A percentile compares a stretch with the other conserved stretches of the same genome.
Evolutionary conservation across 352 stramenopile genomes (phyloP).

Genomic region (Phytopythium litorale): DNA sequence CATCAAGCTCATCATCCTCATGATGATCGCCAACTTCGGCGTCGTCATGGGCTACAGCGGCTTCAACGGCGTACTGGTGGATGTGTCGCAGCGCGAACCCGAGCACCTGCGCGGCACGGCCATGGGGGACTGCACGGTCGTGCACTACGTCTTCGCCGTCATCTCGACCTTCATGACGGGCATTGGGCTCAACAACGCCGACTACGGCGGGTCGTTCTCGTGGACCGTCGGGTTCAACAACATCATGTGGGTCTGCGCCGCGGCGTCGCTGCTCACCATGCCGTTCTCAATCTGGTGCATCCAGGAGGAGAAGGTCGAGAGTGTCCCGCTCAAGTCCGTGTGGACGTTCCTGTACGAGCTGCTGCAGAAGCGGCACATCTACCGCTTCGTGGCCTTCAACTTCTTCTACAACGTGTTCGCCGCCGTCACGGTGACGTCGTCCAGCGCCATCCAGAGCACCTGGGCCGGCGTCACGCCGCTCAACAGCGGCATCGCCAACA

Average conservation of each 20-base stretch:
- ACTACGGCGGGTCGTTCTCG: slow-evolving; percentile 54
- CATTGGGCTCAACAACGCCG: slow-evolving; percentile 38
- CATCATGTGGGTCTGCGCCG: slow-evolving; percentile 38
- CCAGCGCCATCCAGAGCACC: slow-evolving; percentile 44
- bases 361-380: slow-evolving; percentile 35
- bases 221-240: slow-evolving; percentile 56
- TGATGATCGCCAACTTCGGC: slow-evolving; percentile 72
- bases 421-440: slow-evolving; percentile 45
- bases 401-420: slow-evolving; percentile 50
- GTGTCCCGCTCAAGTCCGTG: slow-evolving; percentile 27
- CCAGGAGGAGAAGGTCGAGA: slow-evolving; percentile 24
- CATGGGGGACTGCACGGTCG: slow-evolving; percentile 28
- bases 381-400: slow-evolving; percentile 47
- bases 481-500: slow-evolving; percentile 50
- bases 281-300: slow-evolving; percentile 46
- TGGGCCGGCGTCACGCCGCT: slow-evolving; percentile 61
- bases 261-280: slow-evolving; percentile 31
- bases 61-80: slow-evolving; percentile 58
- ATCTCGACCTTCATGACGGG: slow-evolving; percentile 45
- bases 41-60: slow-evolving; percentile 73
- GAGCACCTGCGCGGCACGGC: slow-evolving; percentile 28
- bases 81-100: slow-evolving; percentile 51
- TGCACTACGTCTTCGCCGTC: slow-evolving; percentile 32
- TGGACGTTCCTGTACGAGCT: slow-evolving; percentile 40
- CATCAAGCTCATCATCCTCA: slow-evolving; percentile 55